phyloP scores from a whole-genome alignment of 768 basidiomycete species.

The Panaeolus papilionaceus region DNA sequence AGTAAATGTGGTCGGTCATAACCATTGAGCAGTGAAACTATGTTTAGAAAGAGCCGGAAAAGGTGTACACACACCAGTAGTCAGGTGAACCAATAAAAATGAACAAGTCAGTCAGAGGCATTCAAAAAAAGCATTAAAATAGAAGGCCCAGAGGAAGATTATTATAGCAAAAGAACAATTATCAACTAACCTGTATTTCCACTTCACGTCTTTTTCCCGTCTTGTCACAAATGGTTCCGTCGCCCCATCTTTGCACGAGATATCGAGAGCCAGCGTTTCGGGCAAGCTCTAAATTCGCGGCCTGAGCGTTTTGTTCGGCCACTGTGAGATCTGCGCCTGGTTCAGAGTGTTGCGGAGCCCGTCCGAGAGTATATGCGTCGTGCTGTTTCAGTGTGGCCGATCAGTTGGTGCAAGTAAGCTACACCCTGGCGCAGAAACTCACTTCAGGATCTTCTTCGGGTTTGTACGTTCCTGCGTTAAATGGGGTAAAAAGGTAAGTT shows the following conservation, averaged over 20 bases:
- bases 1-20: conserved; percentile 87
- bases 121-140: conserved; percentile 20
- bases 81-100: conserved; percentile 28
- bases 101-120: conserved; percentile 21
- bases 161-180: conserved; percentile 23
- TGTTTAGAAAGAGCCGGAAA: conserved; percentile 28
- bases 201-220: conserved; percentile 87
- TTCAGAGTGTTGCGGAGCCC: conserved; percentile 65
- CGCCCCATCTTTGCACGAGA: conserved; percentile 90
- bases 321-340: conserved; percentile 69
- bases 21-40: conserved; percentile 98
- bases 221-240: conserved; percentile 94
- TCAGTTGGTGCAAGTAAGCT: conserved; percentile 28
- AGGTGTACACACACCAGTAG: conserved; percentile 25
- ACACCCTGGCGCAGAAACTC: conserved; percentile 37
- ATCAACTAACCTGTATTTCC: conserved; percentile 84
- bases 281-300: conserved; percentile 77
- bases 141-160: conserved; percentile 25
- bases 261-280: conserved; percentile 84
- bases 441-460: conserved; percentile 89
- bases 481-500: conserved; percentile 28
- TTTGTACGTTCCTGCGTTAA: conserved; percentile 64
- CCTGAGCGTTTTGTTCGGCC: conserved; percentile 67
- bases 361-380: conserved; percentile 81
- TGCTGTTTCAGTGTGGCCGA: conserved; percentile 49